phyloP scores from a whole-genome alignment of 202 grass and related monocot genomes.

The Schoenoplectus triqueter region DNA sequence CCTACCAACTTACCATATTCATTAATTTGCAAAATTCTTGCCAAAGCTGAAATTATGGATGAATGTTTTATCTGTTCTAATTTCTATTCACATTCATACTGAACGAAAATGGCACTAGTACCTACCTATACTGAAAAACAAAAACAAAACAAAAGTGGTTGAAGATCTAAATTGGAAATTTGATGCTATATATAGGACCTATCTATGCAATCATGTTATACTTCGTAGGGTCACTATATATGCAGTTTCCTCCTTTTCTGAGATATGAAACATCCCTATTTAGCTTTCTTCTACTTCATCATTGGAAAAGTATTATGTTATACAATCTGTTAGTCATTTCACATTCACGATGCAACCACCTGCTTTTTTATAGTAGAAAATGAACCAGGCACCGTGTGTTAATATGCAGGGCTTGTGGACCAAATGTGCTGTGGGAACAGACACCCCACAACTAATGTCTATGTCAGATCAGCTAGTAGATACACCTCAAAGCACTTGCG shows the following conservation, averaged over 20 bases:
- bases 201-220: neutral
- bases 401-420: conserved; percentile 74
- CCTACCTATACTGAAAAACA: neutral
- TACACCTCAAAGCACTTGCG: conserved; percentile 76
- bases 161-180: neutral
- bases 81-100: neutral
- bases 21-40: neutral
- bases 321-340: neutral
- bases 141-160: neutral
- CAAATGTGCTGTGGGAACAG: conserved; percentile 64
- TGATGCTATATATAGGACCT: neutral
- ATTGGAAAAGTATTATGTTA: neutral
- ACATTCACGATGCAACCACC: conserved; percentile 14
- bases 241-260: neutral
- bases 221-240: neutral
- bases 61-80: too few relatives aligned
- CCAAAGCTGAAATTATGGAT: too few relatives aligned
- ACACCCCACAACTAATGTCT: conserved; percentile 69
- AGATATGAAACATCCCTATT: neutral
- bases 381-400: conserved; percentile 38
- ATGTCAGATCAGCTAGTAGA: conserved; percentile 56
- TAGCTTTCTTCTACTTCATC: neutral
- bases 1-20: neutral
- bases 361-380: conserved; percentile 24
- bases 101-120: neutral